A percentile compares a stretch with the other conserved stretches of the same genome.
phyloP scores from a whole-genome alignment of 805 yeast genomes.

The Candida nitratophila region DNA sequence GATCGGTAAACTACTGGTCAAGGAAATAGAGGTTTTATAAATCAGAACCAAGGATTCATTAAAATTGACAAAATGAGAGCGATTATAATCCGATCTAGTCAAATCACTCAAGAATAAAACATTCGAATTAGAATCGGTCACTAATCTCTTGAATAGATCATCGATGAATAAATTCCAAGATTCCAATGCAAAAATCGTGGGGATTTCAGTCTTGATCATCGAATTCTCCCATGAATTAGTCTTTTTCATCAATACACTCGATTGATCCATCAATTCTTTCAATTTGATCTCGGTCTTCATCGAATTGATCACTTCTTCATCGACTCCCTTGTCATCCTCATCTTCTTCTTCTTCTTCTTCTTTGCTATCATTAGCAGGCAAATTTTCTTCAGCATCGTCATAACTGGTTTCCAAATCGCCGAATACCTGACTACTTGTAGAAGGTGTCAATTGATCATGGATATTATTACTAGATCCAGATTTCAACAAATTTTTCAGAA shows the following conservation, averaged over 20 bases:
- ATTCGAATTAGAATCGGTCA: background rate
- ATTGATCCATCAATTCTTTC: slow-evolving; percentile 19
- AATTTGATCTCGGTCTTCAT: slow-evolving; percentile 15
- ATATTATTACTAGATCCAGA: background rate
- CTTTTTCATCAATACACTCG: slow-evolving; percentile 16
- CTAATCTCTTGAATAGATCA: background rate
- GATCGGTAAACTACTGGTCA: too few species aligned
- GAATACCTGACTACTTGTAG: too few species aligned
- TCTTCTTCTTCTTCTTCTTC: background rate
- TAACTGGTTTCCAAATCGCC: too few species aligned
- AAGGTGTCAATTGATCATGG: background rate
- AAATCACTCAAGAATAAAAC: background rate
- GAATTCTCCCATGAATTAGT: slow-evolving; percentile 10
- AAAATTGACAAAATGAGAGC: slow-evolving; percentile 4
- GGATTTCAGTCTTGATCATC: slow-evolving; percentile 16
- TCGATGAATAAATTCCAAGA: slow-evolving; percentile 15
- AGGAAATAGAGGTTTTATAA: background rate
- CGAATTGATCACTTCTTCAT: slow-evolving; percentile 10
- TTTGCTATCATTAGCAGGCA: too few species aligned
- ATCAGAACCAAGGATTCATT: slow-evolving; percentile 6
- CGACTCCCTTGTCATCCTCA: slow-evolving; percentile 11
- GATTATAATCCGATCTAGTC: background rate
- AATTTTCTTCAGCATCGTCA: too few species aligned
- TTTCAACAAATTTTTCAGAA: slow-evolving; percentile 37
- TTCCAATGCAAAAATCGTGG: slow-evolving; percentile 14